Base-by-base conservation (phyloP, 192 early-diverging fungal species). In the Umbelopsis sp. region DNA sequence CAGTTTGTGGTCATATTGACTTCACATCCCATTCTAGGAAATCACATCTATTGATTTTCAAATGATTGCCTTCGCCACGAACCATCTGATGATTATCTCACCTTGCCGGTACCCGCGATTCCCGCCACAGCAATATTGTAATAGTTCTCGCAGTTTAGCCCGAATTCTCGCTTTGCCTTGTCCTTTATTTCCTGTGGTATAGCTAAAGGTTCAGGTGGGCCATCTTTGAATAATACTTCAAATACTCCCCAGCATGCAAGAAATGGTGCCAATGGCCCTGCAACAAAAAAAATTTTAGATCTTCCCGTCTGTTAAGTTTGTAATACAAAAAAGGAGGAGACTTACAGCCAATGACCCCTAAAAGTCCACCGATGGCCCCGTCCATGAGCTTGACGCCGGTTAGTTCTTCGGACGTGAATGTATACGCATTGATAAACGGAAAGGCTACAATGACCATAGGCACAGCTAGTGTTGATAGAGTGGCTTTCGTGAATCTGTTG, bases 81-180 rank as follows among this genome's bases (percentile, higher is more conserved):
- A 66, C 21, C 41, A 62, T 38, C 45, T 56, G 41, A 34, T 72
- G 21, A 70, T 68, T 38, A 41, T 26, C 20, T 70, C 71, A 80
- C 79, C 74, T 80, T 80, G 52, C 79, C 79, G 21, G 74, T 73
- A 45, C 79, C 79, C 17, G 74, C 56, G 9, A 51, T 59, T 11
- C 79, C 79, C n/a, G 76, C 74, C 25, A 80, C 69, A 10, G 79
- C 79, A 1, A 80, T 71, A 67, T 80, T 80, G 47, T 80, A 80
- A 53, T 68, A 76, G 21, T 73, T 49, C 17, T 75, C 75, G 56
- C 74, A 80, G 31, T 76, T 67, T 21, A 80, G 45, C 22, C 79
- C 79, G 25, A 80, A 72, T 3, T 59, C 56, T 44, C 45, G 36
- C 53, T 53, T 67, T 31, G 65, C 77, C 29, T 62, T 29, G 8